Evolutionary conservation across 805 yeast genomes (phyloP).

Genomic region (Wickerhamiella qilinensis): DNA sequence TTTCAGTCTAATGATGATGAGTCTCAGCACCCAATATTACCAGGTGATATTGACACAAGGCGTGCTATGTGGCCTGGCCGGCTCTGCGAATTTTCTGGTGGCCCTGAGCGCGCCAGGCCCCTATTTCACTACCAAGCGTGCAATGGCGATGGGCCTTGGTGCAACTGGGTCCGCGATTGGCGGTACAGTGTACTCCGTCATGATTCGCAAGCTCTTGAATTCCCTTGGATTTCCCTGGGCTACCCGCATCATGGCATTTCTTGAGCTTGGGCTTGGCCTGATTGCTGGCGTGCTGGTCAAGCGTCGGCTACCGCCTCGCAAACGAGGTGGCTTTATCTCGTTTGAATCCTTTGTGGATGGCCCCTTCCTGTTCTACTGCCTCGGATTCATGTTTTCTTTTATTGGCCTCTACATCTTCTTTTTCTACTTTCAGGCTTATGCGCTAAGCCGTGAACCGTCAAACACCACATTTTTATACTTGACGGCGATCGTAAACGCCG

Average conservation of each 20-base stretch:
- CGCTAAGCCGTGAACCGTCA: neutral
- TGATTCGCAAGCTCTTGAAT: conserved; percentile 25
- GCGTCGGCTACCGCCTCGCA: conserved; percentile 18
- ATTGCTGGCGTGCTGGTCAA: conserved; percentile 14
- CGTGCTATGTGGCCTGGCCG: conserved; percentile 32
- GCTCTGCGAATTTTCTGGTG: conserved; percentile 29
- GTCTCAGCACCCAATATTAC: conserved; percentile 32
- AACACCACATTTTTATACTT: too few relatives aligned
- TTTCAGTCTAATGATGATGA: conserved; percentile 31
- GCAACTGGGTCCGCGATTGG: conserved; percentile 37
- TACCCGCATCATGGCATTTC: conserved; percentile 31
- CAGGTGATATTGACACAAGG: conserved; percentile 40
- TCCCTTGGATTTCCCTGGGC: conserved; percentile 40
- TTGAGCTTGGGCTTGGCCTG: conserved; percentile 20
- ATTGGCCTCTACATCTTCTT: neutral
- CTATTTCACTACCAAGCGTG: conserved; percentile 32
- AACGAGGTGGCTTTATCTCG: conserved; percentile 13
- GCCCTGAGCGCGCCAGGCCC: conserved; percentile 30
- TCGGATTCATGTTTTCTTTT: neutral
- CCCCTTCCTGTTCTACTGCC: conserved; percentile 11
- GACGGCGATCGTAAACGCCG: conserved; percentile 16
- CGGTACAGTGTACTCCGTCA: conserved; percentile 34
- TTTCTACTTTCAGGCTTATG: neutral
- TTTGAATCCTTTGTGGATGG: conserved; percentile 16
- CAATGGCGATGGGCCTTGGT: conserved; percentile 33